phyloP scores from a whole-genome alignment of 805 yeast species.

The Metschnikowia gruessii region DNA sequence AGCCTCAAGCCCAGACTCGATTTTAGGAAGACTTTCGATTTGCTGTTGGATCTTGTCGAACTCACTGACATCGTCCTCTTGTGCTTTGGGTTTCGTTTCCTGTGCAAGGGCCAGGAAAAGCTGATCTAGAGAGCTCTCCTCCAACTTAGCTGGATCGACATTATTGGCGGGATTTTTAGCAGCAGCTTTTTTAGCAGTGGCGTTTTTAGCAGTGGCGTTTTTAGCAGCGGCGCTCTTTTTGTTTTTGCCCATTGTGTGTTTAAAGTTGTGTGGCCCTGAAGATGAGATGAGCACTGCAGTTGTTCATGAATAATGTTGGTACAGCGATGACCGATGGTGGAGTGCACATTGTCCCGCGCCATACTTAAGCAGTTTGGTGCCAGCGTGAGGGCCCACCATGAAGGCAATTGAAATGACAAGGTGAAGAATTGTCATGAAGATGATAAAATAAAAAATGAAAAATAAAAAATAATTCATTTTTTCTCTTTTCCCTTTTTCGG shows the following conservation, averaged over 20 bases:
- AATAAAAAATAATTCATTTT: no score
- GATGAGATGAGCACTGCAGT: neutral
- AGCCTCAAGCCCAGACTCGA: constrained; percentile 32
- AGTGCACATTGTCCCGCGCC: neutral
- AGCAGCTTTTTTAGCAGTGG: constrained; percentile 14
- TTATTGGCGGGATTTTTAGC: neutral
- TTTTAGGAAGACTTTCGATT: constrained; percentile 39
- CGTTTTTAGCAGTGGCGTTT: no score
- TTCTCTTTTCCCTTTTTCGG: no score
- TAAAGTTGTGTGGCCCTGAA: neutral
- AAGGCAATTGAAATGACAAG: no score
- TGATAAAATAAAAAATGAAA: no score
- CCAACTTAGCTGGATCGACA: constrained; percentile 5
- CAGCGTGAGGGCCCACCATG: no score
- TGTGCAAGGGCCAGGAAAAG: constrained; percentile 32
- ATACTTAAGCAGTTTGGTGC: neutral
- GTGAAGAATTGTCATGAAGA: no score
- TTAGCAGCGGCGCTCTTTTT: constrained; percentile 3
- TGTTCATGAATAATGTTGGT: neutral
- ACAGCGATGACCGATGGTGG: constrained; percentile 2
- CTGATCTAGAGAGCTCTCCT: constrained; percentile 27
- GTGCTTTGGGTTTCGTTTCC: constrained; percentile 19
- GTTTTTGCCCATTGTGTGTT: constrained; percentile 20
- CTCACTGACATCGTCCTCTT: constrained; percentile 10
- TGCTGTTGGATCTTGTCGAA: constrained; percentile 36